phyloP scores from a whole-genome alignment of 208 protist species.

The Crithidia brevicula region DNA sequence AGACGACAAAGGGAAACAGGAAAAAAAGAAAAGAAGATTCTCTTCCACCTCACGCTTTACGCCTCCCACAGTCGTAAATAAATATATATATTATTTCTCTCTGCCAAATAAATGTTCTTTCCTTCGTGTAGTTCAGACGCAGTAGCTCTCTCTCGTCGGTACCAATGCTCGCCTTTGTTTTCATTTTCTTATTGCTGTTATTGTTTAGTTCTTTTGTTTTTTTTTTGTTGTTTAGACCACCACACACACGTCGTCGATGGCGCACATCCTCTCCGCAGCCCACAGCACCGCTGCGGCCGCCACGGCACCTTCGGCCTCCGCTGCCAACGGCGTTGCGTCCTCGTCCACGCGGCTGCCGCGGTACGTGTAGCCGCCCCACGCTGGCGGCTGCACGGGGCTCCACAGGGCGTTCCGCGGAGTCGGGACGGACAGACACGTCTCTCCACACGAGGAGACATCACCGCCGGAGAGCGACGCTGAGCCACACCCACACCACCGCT shows the following conservation, averaged over 20 bases:
- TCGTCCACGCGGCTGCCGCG: neutral
- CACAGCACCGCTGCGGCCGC: neutral
- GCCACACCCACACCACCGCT: neutral
- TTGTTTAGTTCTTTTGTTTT: neutral
- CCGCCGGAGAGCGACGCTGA: neutral
- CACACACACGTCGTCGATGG: neutral
- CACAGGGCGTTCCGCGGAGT: neutral
- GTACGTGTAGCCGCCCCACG: neutral
- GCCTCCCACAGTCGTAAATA: too few species aligned
- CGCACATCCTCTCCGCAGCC: constrained; percentile 18
- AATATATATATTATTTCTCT: too few species aligned
- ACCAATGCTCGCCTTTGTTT: neutral
- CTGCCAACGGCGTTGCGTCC: neutral
- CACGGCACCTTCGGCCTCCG: neutral
- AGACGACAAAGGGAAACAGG: too few species aligned
- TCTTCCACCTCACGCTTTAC: too few species aligned
- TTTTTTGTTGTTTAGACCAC: neutral
- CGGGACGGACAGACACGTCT: neutral
- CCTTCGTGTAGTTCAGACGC: too few species aligned
- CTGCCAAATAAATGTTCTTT: too few species aligned
- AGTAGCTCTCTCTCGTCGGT: too few species aligned
- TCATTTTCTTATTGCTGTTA: neutral
- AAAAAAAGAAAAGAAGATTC: too few species aligned
- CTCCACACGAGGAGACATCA: constrained; percentile 1
- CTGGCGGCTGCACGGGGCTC: constrained; percentile 5